Percentiles rank a stretch among this genome's conserved stretches.
phyloP scores from a whole-genome alignment of 2,329 filamentous ascomycete genomes.

The Fusarium penzigii region DNA sequence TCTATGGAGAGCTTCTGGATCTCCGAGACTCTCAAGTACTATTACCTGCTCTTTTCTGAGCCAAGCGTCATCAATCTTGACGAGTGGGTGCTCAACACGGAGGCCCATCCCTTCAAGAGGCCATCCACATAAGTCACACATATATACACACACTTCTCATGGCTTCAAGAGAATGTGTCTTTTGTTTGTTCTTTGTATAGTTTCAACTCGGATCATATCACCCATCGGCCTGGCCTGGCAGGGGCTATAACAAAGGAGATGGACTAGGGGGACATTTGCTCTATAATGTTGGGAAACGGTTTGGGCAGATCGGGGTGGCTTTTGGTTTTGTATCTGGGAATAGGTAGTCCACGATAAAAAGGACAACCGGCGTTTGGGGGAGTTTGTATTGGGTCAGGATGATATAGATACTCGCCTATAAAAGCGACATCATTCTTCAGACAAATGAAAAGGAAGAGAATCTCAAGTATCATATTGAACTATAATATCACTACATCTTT shows the following conservation, averaged over 20 bases:
- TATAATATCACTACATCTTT: too few relatives aligned
- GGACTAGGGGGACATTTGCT: not conserved
- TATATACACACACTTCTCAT: not conserved
- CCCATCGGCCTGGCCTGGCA: not conserved
- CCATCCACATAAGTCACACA: constrained; percentile 31
- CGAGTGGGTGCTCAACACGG: constrained; percentile 67
- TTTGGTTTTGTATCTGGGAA: not conserved
- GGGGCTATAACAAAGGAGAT: not conserved
- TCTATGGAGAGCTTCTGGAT: constrained; percentile 90
- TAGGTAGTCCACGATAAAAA: not conserved
- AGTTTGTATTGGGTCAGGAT: not conserved
- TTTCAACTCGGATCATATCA: not conserved
- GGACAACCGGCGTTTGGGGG: not conserved
- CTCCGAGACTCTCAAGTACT: constrained; percentile 90
- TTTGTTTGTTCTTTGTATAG: not conserved
- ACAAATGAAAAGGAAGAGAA: too few relatives aligned
- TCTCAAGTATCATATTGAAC: too few relatives aligned
- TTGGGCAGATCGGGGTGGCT: not conserved
- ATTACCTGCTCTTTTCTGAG: constrained; percentile 76
- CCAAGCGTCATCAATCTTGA: constrained; percentile 67
- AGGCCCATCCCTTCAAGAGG: constrained; percentile 60
- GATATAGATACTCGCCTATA: too few relatives aligned
- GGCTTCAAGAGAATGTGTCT: not conserved
- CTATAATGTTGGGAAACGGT: not conserved
- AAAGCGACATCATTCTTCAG: too few relatives aligned